A percentile compares a stretch with the other conserved stretches of the same genome.
These are phyloP conservation scores for Eimeria zaria DNA, from an alignment of 169 alveolate species.

Conservation along the genomic window DNA sequence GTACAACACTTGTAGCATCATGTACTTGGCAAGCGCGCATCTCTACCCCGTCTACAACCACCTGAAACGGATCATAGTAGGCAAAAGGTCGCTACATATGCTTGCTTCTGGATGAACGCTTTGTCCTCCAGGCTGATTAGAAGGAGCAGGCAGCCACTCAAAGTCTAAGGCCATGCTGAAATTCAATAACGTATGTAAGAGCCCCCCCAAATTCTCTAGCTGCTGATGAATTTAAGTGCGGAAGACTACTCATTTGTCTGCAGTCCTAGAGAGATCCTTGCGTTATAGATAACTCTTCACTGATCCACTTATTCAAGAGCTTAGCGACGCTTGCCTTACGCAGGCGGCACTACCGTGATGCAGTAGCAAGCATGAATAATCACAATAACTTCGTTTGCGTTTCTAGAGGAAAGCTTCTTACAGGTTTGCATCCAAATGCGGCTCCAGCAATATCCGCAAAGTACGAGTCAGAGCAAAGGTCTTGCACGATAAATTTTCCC, in stretches of 20 bases:
- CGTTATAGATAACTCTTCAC: not conserved
- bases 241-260: not conserved
- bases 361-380: not conserved
- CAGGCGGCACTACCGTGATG: not conserved
- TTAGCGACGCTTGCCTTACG: not conserved
- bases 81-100: not conserved
- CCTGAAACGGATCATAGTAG: not conserved
- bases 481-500: not conserved
- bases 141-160: not conserved
- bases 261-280: not conserved
- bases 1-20: constrained; percentile 27
- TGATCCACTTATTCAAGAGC: not conserved
- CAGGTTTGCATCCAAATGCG: constrained; percentile 58
- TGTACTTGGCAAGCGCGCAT: constrained; percentile 1
- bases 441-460: constrained; percentile 19
- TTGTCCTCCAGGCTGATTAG: not conserved
- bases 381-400: not conserved
- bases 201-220: not conserved
- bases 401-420: not conserved
- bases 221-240: not conserved
- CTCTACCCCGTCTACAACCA: not conserved
- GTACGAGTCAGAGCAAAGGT: constrained; percentile 39
- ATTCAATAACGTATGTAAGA: not conserved
- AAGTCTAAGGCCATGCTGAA: not conserved
- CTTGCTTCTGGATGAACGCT: not conserved